Conservation (phyloP, 2,329 filamentous ascomycete species). For the Harringtonia lauricola region DNA sequence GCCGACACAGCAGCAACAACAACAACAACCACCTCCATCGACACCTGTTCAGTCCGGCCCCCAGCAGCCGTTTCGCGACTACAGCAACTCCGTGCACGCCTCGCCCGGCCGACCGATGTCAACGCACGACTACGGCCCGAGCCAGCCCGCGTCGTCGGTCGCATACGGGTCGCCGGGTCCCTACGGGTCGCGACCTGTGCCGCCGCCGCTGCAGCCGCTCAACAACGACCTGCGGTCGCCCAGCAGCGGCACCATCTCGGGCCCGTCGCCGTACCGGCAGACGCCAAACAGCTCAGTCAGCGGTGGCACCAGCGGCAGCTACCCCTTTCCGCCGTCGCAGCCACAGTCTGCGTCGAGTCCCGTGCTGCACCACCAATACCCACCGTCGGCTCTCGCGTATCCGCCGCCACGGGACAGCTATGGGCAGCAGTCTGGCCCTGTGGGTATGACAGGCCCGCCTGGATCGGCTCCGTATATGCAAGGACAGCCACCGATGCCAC, state of each 20-base stretch:
- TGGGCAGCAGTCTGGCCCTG: too few species aligned
- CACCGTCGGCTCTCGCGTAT: constrained; percentile 24
- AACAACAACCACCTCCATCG: constrained; percentile 11
- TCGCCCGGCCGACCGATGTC: constrained; percentile 35
- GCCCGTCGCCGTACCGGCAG: constrained; percentile 37
- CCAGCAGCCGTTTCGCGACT: constrained; percentile 42
- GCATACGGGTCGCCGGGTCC: constrained; percentile 26
- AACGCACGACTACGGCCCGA: constrained; percentile 29
- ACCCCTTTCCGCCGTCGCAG: constrained; percentile 37
- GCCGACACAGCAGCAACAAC: constrained; percentile 13
- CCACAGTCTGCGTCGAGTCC: constrained; percentile 34
- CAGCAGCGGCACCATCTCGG: constrained; percentile 29
- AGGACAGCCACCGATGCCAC: constrained; percentile 28
- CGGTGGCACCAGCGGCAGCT: constrained; percentile 26
- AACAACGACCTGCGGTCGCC: constrained; percentile 40
- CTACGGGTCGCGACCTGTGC: constrained; percentile 32
- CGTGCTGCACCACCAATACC: constrained; percentile 38
- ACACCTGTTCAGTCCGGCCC: constrained; percentile 30
- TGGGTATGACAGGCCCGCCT: too few species aligned
- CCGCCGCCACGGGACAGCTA: constrained; percentile 33
- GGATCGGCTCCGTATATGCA: constrained; percentile 27
- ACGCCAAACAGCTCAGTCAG: constrained; percentile 34
- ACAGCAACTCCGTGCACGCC: constrained; percentile 32
- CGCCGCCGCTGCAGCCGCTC: constrained; percentile 34
- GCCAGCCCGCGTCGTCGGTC: constrained; percentile 17